These are phyloP conservation scores for Parmelia sp. DNA, from an alignment of 495 filamentous ascomycete genomes.

Conservation along the genomic window DNA sequence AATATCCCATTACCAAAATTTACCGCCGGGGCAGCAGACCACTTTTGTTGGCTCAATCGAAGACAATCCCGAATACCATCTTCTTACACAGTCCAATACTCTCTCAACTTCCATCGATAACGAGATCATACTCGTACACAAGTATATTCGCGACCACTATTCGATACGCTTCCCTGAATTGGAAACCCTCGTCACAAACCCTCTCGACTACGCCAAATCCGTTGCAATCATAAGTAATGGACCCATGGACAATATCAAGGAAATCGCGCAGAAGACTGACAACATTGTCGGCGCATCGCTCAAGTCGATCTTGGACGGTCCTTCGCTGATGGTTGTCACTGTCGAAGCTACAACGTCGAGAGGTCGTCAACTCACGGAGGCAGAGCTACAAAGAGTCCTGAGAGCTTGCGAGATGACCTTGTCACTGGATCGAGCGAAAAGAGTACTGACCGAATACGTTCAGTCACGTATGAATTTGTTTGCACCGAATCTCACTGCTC, in stretches of 20 bases:
- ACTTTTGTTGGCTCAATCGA: constrained; percentile 66
- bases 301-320: constrained; percentile 74
- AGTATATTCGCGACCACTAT: constrained; percentile 92
- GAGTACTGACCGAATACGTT: constrained; percentile 86
- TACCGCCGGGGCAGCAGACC: constrained; percentile 57
- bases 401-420: constrained; percentile 83
- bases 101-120: constrained; percentile 84
- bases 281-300: constrained; percentile 71
- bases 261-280: constrained; percentile 58
- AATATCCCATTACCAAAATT: constrained; percentile 66
- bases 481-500: constrained; percentile 86
- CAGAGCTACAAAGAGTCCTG: constrained; percentile 67
- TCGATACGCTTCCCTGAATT: constrained; percentile 89
- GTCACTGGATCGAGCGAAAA: constrained; percentile 79
- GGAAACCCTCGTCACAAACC: constrained; percentile 87
- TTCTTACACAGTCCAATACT: constrained; percentile 74
- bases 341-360: constrained; percentile 86
- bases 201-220: constrained; percentile 91
- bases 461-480: constrained; percentile 95
- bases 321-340: constrained; percentile 91
- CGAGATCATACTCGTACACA: constrained; percentile 89
- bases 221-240: constrained; percentile 91
- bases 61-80: constrained; percentile 80
- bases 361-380: constrained; percentile 65
- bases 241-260: constrained; percentile 82